Conservation (phyloP, 805 yeast species). For the Kazachstania psychrophila region DNA sequence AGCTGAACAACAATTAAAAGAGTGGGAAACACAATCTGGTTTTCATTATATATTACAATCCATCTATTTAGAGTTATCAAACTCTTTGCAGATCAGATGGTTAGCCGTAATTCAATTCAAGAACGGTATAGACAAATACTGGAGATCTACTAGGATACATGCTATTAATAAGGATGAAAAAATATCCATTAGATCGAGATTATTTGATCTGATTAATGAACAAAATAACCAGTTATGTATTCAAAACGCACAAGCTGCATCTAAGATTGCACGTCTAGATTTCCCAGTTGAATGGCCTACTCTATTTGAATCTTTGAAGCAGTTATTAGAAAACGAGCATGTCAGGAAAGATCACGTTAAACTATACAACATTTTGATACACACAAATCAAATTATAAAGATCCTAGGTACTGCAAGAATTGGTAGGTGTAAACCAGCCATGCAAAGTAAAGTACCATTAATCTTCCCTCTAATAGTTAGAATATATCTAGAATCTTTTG, state of each 20-base stretch:
- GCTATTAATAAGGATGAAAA: constrained; percentile 62
- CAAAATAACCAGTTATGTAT: constrained; percentile 64
- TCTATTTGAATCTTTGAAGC: constrained; percentile 56
- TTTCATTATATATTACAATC: constrained; percentile 49
- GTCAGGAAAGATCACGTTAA: constrained; percentile 40
- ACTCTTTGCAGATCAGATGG: constrained; percentile 70
- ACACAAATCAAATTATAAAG: constrained; percentile 73
- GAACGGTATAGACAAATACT: constrained; percentile 74
- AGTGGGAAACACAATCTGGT: constrained; percentile 60
- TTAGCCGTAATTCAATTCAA: constrained; percentile 79
- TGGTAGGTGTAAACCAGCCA: constrained; percentile 70
- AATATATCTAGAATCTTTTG: constrained; percentile 50
- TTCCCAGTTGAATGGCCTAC: constrained; percentile 84
- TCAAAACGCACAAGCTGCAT: constrained; percentile 78
- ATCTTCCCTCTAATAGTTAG: constrained; percentile 52
- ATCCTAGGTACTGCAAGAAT: constrained; percentile 65
- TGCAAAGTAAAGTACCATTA: constrained; percentile 62
- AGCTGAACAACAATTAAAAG: constrained; percentile 62
- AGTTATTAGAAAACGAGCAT: constrained; percentile 36
- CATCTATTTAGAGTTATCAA: constrained; percentile 49
- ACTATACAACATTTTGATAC: constrained; percentile 52
- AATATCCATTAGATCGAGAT: constrained; percentile 43
- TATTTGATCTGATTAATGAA: constrained; percentile 56
- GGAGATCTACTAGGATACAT: constrained; percentile 62
- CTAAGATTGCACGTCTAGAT: constrained; percentile 71